Conservation (phyloP, 108 stramenopile species). For the Craspedostauros australis region DNA sequence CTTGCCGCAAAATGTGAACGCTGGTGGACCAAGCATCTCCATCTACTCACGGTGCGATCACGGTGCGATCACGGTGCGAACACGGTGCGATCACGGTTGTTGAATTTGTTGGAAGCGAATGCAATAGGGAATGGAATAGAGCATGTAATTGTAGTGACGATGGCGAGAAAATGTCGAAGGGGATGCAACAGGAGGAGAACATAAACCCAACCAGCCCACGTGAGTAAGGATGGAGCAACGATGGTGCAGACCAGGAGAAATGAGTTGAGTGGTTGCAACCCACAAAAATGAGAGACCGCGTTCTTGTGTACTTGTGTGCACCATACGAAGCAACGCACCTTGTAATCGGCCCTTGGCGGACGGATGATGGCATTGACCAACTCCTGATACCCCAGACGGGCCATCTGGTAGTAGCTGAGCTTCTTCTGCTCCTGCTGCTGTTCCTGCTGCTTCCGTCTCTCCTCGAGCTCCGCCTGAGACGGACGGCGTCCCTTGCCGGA, state of each 20-base stretch:
- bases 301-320: too few relatives aligned
- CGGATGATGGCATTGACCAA: constrained; percentile 97
- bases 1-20: constrained; percentile 79
- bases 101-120: not conserved
- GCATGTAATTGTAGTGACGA: too few relatives aligned
- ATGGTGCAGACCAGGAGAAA: not conserved
- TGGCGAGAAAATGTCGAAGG: too few relatives aligned
- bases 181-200: too few relatives aligned
- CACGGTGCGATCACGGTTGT: not conserved
- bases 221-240: not conserved
- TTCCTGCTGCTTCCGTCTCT: constrained; percentile 20
- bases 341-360: constrained; percentile 90
- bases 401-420: constrained; percentile 71
- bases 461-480: constrained; percentile 34
- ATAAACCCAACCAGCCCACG: too few relatives aligned
- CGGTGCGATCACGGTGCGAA: not conserved
- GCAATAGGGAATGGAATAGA: too few relatives aligned
- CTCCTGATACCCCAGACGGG: constrained; percentile 84
- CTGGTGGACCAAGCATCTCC: constrained; percentile 79
- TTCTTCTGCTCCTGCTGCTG: constrained; percentile 37
- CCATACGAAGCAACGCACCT: constrained; percentile 51
- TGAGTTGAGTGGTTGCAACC: too few relatives aligned
- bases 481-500: constrained; percentile 16
- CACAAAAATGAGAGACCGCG: too few relatives aligned
- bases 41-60: constrained; percentile 38